A percentile compares a stretch with the other conserved stretches of the same genome.
phyloP scores from a whole-genome alignment of 2,329 filamentous ascomycete genomes.

The Venturiaceae sp. region DNA sequence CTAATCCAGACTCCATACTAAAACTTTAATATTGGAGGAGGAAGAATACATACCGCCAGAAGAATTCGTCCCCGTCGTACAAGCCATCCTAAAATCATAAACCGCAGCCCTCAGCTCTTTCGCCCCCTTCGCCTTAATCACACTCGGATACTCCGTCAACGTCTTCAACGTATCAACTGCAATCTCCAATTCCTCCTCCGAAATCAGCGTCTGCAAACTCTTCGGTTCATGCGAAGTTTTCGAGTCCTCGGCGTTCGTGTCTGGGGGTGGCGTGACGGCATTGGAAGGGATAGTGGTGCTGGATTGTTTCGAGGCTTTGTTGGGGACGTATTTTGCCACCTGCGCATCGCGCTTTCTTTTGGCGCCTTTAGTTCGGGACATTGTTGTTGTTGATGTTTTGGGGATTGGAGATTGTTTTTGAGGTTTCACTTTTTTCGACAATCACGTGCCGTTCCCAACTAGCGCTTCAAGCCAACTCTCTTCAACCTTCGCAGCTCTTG shows the following conservation, averaged over 20 bases:
- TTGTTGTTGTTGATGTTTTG: background rate
- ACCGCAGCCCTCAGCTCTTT: slow-evolving; percentile 57
- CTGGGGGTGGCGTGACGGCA: background rate
- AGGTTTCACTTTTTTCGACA: background rate
- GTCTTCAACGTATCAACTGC: slow-evolving; percentile 54
- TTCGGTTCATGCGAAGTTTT: slow-evolving; percentile 29
- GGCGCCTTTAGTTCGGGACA: background rate
- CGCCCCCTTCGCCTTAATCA: slow-evolving; percentile 61
- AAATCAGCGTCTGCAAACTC: slow-evolving; percentile 45
- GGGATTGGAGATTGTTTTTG: background rate
- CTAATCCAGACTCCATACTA: slow-evolving; percentile 3
- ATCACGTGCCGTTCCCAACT: too few species aligned
- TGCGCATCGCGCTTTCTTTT: slow-evolving; percentile 3
- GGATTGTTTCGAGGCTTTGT: background rate
- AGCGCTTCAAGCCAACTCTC: too few species aligned
- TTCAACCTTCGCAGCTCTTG: too few species aligned
- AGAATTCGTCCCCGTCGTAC: slow-evolving; percentile 55
- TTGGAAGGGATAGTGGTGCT: background rate
- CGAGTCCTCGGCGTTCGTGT: background rate
- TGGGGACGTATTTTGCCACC: background rate
- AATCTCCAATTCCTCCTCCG: slow-evolving; percentile 57
- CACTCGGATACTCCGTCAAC: slow-evolving; percentile 46
- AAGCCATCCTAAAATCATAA: slow-evolving; percentile 60
- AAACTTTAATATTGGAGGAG: background rate
- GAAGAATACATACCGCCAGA: slow-evolving; percentile 37